Base-by-base conservation (phyloP, 805 yeast genomes). In the Starmerella floricola region DNA sequence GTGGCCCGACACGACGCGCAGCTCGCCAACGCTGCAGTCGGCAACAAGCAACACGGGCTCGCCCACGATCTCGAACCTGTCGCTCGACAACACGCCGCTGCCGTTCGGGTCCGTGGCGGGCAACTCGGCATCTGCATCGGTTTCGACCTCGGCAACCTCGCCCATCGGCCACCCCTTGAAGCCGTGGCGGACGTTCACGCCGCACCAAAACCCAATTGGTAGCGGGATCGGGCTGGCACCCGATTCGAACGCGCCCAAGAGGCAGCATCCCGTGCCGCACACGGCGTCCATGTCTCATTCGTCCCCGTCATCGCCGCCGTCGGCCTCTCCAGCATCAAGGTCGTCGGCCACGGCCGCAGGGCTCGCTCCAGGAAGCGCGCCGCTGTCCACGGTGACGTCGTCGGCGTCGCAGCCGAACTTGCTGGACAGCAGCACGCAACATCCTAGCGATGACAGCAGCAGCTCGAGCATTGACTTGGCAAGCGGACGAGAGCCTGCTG, bases 141-240 rank as follows among this genome's bases (percentile, higher is more conserved):
- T 23, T 23, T 10, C 26, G 10, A 23, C 6, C 26, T 23, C 26
- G 26, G 6, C 36, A 30, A 30, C 24, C n/a, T 42, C 49, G 39
- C 47, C 50, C 20, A 36, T 41, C 13, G 46, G 45, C 17, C 44
- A 39, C 31, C 37, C 47, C 3, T 20, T 39, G 34, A 44, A 44
- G 38, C 48, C 51, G 18, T 44, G 48, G 48, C 41, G 48, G n/a
- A 41, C 48, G 20, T 44, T 41, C 39, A 36, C 48, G 27, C 48
- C 51, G 11, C 38, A 40, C 37, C 45, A 36, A 23, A 24, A 34
- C 23, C 36, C 42, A n/a, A 24, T 32, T 13, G 45, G 38, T 24
- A 36, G 31, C 21, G 40, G 43, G 34, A 37, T 34, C 43, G 48
- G 48, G 48, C 47, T 38, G 49, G 44, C 41, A n/a, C 49, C 46